Conservation (phyloP, 805 yeast species). For the Ogataea corticis region DNA sequence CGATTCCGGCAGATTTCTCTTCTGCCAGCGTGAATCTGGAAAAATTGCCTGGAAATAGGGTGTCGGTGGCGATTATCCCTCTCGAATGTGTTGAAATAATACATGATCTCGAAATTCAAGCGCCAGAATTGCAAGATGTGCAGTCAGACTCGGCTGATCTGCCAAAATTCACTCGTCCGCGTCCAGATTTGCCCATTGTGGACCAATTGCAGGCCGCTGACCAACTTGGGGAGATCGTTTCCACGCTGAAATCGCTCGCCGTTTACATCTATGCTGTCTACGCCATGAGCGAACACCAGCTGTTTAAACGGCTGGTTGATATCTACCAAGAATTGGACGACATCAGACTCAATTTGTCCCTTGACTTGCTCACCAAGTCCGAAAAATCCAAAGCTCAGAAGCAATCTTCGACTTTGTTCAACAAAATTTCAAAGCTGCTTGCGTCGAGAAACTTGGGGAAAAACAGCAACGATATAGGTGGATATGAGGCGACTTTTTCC, state of each 20-base stretch:
- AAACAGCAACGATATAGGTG: slow-evolving; percentile 37
- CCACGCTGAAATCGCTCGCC: slow-evolving; percentile 56
- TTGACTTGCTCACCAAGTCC: slow-evolving; percentile 51
- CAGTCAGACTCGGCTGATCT: not conserved
- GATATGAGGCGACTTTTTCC: slow-evolving; percentile 66
- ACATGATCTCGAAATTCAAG: slow-evolving; percentile 33
- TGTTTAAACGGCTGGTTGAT: slow-evolving; percentile 54
- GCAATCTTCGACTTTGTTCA: slow-evolving; percentile 51
- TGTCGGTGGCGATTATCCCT: slow-evolving; percentile 63
- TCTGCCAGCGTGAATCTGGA: slow-evolving; percentile 62
- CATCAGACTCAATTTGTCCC: slow-evolving; percentile 51
- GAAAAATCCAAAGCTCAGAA: slow-evolving; percentile 52
- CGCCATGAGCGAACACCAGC: slow-evolving; percentile 67
- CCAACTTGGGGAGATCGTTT: slow-evolving; percentile 55
- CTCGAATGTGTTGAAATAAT: slow-evolving; percentile 49
- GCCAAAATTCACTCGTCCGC: not conserved
- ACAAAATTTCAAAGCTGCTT: slow-evolving; percentile 62
- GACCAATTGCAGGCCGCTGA: slow-evolving; percentile 44
- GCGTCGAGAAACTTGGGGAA: slow-evolving; percentile 32
- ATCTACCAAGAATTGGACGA: slow-evolving; percentile 61
- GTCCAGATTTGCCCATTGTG: slow-evolving; percentile 56
- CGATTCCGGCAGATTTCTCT: slow-evolving; percentile 68
- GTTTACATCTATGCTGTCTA: slow-evolving; percentile 70
- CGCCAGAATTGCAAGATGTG: slow-evolving; percentile 11
- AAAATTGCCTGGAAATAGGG: slow-evolving; percentile 57